Conservation (phyloP, 2,329 filamentous ascomycete species). For the Lojkania enalia region DNA sequence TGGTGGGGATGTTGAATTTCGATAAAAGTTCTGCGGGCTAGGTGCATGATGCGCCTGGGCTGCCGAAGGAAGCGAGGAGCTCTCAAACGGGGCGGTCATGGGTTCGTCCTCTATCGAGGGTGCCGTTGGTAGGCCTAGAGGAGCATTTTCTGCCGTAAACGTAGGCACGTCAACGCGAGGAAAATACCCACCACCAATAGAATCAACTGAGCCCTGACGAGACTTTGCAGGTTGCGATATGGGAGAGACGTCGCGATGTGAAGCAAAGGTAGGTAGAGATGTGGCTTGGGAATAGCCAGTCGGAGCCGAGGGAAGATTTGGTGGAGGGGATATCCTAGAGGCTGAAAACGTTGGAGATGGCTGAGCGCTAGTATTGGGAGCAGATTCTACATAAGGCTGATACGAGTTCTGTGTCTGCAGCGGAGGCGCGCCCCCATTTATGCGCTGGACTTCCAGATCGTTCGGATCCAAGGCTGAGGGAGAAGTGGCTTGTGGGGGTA, state of each 20-base stretch:
- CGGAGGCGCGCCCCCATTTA: conserved; percentile 46
- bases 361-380: conserved; percentile 58
- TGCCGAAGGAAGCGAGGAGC: conserved; percentile 22
- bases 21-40: conserved; percentile 39
- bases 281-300: conserved; percentile 32
- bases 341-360: conserved; percentile 47
- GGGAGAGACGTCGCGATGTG: conserved; percentile 58
- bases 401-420: conserved; percentile 25
- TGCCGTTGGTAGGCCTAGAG: conserved; percentile 43
- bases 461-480: conserved; percentile 60
- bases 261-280: conserved; percentile 23
- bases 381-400: conserved; percentile 63
- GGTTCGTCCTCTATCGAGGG: conserved; percentile 35
- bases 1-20: conserved; percentile 41
- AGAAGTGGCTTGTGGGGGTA: conserved; percentile 38
- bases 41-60: conserved; percentile 28
- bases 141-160: conserved; percentile 45
- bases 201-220: conserved; percentile 51
- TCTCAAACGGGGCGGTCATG: conserved; percentile 27
- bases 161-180: conserved; percentile 53
- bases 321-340: conserved; percentile 54
- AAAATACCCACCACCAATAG: conserved; percentile 61
- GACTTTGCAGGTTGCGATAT: conserved; percentile 50
- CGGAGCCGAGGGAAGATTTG: conserved; percentile 34
- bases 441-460: conserved; percentile 65